A percentile compares a stretch with the other conserved stretches of the same genome.
phyloP scores from a whole-genome alignment of 768 basidiomycete genomes.

The Trametes cinnabarina region DNA sequence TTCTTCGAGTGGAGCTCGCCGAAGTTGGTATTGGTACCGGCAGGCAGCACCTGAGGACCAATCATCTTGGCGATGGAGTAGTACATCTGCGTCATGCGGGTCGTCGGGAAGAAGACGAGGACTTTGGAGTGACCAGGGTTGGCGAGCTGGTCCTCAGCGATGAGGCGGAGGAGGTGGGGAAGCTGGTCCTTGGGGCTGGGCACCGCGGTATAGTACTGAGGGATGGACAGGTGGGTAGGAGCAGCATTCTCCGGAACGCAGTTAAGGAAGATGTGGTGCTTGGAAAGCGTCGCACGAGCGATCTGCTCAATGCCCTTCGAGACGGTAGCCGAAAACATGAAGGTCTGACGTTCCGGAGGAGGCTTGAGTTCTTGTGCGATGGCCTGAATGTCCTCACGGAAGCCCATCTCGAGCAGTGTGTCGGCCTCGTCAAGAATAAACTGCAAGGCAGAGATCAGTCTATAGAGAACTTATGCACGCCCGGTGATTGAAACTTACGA shows the following conservation, averaged over 20 bases:
- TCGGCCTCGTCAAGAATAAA: constrained; percentile 93
- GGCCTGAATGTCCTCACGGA: constrained; percentile 79
- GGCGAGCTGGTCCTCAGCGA: constrained; percentile 84
- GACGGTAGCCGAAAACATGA: constrained; percentile 90
- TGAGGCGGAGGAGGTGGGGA: constrained; percentile 72
- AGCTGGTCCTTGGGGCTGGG: constrained; percentile 64
- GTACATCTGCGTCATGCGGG: constrained; percentile 80
- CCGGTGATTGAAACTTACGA: constrained; percentile 42
- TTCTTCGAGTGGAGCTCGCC: constrained; percentile 85
- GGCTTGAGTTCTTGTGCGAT: constrained; percentile 65
- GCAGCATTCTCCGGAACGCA: constrained; percentile 59
- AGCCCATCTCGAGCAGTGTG: constrained; percentile 88
- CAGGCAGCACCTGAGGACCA: constrained; percentile 44
- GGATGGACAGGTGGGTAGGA: constrained; percentile 70
- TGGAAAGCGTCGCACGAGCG: constrained; percentile 56
- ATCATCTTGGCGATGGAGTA: constrained; percentile 58
- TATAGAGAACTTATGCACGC: not conserved
- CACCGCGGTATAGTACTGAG: constrained; percentile 80
- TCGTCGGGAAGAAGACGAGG: constrained; percentile 83
- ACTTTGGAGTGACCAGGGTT: constrained; percentile 68
- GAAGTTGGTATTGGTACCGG: constrained; percentile 49
- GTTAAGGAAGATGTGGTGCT: constrained; percentile 70
- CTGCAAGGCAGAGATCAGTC: constrained; percentile 35
- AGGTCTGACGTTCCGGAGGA: constrained; percentile 73
- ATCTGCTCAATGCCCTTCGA: constrained; percentile 69